Percentiles rank a stretch among this genome's conserved stretches.
Conservation (phyloP, 441 rosid species). For the Erysimum cheiri region DNA sequence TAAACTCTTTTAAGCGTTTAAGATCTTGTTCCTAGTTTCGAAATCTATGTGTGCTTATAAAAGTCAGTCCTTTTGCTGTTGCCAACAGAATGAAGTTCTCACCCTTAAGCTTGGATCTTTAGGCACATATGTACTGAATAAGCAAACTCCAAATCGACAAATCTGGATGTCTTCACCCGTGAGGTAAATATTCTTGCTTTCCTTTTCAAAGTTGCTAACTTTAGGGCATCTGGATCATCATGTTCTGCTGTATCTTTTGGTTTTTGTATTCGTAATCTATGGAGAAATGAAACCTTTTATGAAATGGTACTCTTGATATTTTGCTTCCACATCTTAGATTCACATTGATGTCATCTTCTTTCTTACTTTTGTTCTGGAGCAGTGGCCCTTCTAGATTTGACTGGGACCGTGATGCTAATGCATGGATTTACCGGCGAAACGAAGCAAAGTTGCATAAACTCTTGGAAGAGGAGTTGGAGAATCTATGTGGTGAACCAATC, state of each 20-base stretch:
- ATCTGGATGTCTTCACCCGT: constrained; percentile 49
- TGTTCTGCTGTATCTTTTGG: constrained; percentile 13
- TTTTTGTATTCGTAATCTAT: background rate
- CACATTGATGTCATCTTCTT: constrained; percentile 8
- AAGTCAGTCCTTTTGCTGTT: background rate
- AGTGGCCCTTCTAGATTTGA: constrained; percentile 91
- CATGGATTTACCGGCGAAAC: constrained; percentile 77
- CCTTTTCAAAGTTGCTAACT: constrained; percentile 13
- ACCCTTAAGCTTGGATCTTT: constrained; percentile 46
- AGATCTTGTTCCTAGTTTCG: background rate
- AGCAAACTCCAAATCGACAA: constrained; percentile 47
- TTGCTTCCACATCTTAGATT: constrained; percentile 24
- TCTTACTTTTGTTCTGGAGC: constrained; percentile 34
- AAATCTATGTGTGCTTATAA: constrained; percentile 2
- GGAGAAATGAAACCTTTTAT: background rate
- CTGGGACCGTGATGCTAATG: constrained; percentile 70
- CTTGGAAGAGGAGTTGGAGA: constrained; percentile 72
- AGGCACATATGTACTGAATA: constrained; percentile 46
- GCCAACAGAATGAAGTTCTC: constrained; percentile 45
- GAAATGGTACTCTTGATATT: constrained; percentile 5
- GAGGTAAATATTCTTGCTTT: constrained; percentile 27
- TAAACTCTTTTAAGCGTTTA: background rate
- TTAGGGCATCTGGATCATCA: constrained; percentile 12
- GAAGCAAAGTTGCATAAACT: constrained; percentile 63
- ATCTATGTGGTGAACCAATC: constrained; percentile 69